Percentiles rank a stretch among this genome's conserved stretches.
These are phyloP conservation scores for Annulohypoxylon maeteangense DNA, from an alignment of 495 filamentous ascomycete species.

Conservation along the genomic window DNA sequence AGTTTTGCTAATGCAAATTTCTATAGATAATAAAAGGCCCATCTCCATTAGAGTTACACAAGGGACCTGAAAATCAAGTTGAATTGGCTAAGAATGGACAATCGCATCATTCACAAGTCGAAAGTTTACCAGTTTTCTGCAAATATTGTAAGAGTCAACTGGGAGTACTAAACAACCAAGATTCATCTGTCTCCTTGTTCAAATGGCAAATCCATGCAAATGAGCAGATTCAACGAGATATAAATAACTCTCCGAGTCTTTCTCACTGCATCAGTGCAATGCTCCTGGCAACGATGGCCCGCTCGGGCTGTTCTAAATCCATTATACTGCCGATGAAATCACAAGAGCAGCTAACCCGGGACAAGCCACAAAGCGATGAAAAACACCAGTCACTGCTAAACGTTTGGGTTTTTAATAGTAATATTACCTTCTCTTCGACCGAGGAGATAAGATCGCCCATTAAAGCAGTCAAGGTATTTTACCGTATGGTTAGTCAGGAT, in stretches of 20 bases:
- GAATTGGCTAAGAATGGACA: not conserved
- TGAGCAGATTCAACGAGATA: constrained; percentile 21
- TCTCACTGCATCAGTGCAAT: constrained; percentile 60
- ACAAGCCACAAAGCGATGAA: constrained; percentile 25
- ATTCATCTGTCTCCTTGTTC: constrained; percentile 49
- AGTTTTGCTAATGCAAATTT: constrained; percentile 54
- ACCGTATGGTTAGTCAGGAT: constrained; percentile 54
- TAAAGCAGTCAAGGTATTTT: constrained; percentile 74
- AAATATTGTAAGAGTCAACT: constrained; percentile 52
- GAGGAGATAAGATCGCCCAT: constrained; percentile 49
- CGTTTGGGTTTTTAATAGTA: constrained; percentile 77
- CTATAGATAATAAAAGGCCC: constrained; percentile 50
- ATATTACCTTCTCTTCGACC: constrained; percentile 69
- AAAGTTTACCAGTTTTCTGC: constrained; percentile 56
- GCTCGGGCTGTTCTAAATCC: constrained; percentile 62
- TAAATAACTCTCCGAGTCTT: constrained; percentile 41
- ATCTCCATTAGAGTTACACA: not conserved
- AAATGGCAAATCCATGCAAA: constrained; percentile 53
- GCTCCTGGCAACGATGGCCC: constrained; percentile 56
- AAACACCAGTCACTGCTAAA: constrained; percentile 48
- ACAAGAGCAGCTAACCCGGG: constrained; percentile 30
- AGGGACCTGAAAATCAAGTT: not conserved
- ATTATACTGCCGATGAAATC: constrained; percentile 55
- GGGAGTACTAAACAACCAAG: constrained; percentile 65
- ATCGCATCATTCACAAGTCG: not conserved